Base-by-base conservation (phyloP, 768 basidiomycete genomes). In the Ramaria rubella region DNA sequence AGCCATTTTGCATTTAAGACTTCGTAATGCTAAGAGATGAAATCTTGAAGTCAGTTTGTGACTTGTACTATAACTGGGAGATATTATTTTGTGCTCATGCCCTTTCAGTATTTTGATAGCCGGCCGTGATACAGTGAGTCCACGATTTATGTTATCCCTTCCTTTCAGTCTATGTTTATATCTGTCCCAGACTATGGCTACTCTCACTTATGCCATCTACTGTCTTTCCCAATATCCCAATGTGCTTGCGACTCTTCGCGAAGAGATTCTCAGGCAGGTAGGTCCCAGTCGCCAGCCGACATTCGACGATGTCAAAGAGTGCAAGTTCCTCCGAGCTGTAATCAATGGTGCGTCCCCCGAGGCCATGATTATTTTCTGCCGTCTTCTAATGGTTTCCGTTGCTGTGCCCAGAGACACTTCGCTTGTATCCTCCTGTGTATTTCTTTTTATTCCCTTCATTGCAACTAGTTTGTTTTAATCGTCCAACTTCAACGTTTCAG, bases 301-400 rank as follows among this genome's bases (percentile, higher is more conserved):
- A 2, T 77, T 76, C 52, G 78, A 81, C 43, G 78, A 82, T 59
- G 76, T 86, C 60, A 72, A 72, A 27, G 79, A 80, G 4, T 81
- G 85, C 80, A 83, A 80, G 64, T 85, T 78, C 59, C 66, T 85
- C 14, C 72, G 81, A 24, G 85, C 84, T 1, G 80, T 86, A 23
- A 77, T 86, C 49, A 85, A 86, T 59, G 83, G 83, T 82, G 21
- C 12, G 69, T 51, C n/a, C n/a, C n/a, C n/a, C n/a, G n/a, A n/a
- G n/a, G n/a, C n/a, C n/a, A n/a, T 58, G 43, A 21, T 59, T 29
- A n/a, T 17, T 43, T 9, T 15, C 12, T n/a, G 24, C 29, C 4
- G 19, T 34, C 2, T 36, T n/a, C 2, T 36, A 31, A 34, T 15
- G 5, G 19, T 17, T 6, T 51, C 15, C 15, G 4, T 3, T 31